Evolutionary conservation across 2,329 filamentous ascomycete species (phyloP), one percentile per base, ranked within the genome.

Genomic region (Hypoxylon rubiginosum): DNA sequence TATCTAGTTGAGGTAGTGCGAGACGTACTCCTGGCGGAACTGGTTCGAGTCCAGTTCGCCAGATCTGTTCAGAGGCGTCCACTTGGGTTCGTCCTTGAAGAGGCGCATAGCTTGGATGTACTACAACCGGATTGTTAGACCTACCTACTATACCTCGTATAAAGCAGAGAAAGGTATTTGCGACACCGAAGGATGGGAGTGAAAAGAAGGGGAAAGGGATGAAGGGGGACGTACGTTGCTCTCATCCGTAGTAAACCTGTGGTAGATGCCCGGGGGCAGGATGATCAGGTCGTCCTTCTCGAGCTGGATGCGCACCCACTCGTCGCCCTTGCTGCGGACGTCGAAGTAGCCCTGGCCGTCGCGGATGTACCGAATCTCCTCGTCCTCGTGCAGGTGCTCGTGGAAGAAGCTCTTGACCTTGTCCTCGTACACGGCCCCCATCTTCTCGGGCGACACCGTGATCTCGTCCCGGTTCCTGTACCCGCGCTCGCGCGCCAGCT

Each of bases 1-100:
- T 46, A 34, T 55, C 43, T 58, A 72, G 41, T 62, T 65, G 5
- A 70, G 62, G 68, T 80, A 88, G 54, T 84, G 76, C 62, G 77
- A 72, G 43, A 97, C 82, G 75, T 99, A 99, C 52, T 89, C 87
- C 84, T 93, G 88, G 63, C 96, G 88, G 78, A 90, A 92, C 56
- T 85, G 81, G 80, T 98, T 99, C 64, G 78, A 78, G 77, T 98
- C 93, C 46, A 97, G 87, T 52, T 95, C 91, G 4, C 83, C 81
- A 6, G 87, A 88, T 61, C 96, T 89, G 82, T 97, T 97, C 71
- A 99, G 81, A 13, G 96, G 92, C 36, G 94, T 98, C 96, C 96
- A 99, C 82, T 98, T 97, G 34, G 96, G 96, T 81, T 98, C 94
- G 71, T 98, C 96, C 83, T 98, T 94, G 87, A 98, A 99, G 55